Conservation (phyloP, 108 stramenopile genomes). For the Phaeodactylum tricornutum region DNA sequence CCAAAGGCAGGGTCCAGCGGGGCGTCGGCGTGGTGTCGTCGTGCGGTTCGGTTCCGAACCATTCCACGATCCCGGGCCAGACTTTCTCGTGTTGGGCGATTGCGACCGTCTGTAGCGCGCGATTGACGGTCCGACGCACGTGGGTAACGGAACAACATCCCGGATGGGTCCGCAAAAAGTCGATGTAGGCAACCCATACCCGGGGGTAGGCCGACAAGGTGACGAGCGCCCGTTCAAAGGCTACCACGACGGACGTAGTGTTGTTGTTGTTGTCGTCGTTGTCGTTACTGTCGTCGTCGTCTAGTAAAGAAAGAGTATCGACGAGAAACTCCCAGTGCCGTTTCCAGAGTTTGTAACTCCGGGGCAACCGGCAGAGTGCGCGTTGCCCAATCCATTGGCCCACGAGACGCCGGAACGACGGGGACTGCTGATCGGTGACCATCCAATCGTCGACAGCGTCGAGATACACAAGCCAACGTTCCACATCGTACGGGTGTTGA, state of each 20-base stretch:
- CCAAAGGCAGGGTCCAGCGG: background rate
- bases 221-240: conserved; percentile 74
- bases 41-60: too few relatives aligned
- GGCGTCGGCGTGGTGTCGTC: background rate
- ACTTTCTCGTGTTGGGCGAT: conserved; percentile 86
- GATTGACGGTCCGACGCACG: conserved; percentile 77
- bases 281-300: background rate
- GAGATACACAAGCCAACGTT: conserved; percentile 74
- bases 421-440: background rate
- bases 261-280: too few relatives aligned
- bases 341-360: conserved; percentile 96
- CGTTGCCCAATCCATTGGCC: conserved; percentile 53
- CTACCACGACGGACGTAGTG: conserved; percentile 9
- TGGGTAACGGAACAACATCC: conserved; percentile 11
- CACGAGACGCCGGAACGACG: conserved; percentile 1
- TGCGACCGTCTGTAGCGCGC: conserved; percentile 86
- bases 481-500: conserved; percentile 68
- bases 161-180: conserved; percentile 7
- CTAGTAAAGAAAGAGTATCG: background rate
- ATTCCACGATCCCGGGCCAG: conserved; percentile 61
- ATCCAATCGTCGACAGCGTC: conserved; percentile 47
- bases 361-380: conserved; percentile 77
- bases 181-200: conserved; percentile 84
- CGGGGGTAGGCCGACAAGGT: conserved; percentile 87
- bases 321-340: conserved; percentile 59